Conservation (phyloP, 192 early-diverging fungal genomes). For the Coemansia sp. region DNA sequence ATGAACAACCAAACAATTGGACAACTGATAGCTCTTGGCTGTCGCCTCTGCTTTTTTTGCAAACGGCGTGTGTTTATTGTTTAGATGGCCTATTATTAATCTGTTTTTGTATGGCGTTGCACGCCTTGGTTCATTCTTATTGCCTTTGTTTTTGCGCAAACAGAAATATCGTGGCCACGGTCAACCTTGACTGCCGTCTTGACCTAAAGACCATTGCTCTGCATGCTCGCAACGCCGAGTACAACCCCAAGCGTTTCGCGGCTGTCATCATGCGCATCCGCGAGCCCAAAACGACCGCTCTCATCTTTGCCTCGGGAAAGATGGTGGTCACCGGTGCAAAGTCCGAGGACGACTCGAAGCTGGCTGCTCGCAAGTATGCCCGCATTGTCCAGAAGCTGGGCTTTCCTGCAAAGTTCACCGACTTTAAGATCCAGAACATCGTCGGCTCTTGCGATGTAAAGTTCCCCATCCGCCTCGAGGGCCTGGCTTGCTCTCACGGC, state of each 20-base stretch:
- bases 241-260: conserved; percentile 99
- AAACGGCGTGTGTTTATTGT: no score
- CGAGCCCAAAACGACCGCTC: conserved; percentile 98
- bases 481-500: conserved; percentile 90
- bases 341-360: conserved; percentile 94
- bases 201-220: conserved; percentile 98
- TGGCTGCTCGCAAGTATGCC: conserved; percentile 98
- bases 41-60: no score
- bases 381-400: conserved; percentile 99
- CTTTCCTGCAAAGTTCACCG: conserved; percentile 95
- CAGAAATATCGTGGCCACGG: conserved; percentile 98
- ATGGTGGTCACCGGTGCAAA: conserved; percentile 99
- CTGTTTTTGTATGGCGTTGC: not conserved
- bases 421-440: conserved; percentile 99
- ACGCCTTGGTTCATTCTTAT: not conserved
- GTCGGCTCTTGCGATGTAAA: conserved; percentile 99
- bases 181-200: conserved; percentile 94
- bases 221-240: conserved; percentile 99
- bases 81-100: no score
- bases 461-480: conserved; percentile 98
- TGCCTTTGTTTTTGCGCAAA: not conserved
- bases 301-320: conserved; percentile 99
- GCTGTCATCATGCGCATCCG: conserved; percentile 99
- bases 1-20: no score
- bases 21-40: no score